phyloP scores from a whole-genome alignment of 1,139 yeast species.

The Yamadazyma aaseri region DNA sequence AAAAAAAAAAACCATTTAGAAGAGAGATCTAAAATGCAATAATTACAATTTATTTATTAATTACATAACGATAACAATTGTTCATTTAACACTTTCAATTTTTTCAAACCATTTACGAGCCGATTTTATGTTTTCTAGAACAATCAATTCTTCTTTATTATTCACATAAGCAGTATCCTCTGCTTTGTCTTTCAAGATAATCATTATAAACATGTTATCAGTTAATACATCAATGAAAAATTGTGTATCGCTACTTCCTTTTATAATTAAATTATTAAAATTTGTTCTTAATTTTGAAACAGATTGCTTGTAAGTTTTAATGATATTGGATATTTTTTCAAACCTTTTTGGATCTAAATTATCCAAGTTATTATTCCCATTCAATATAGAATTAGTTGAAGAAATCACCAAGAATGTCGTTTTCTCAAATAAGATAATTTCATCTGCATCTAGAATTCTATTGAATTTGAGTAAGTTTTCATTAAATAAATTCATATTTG shows the following conservation, averaged over 20 bases:
- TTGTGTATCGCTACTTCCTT: slow-evolving; percentile 70
- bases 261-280: slow-evolving; percentile 72
- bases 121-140: slow-evolving; percentile 65
- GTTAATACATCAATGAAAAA: slow-evolving; percentile 69
- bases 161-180: slow-evolving; percentile 22
- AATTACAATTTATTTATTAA: background rate
- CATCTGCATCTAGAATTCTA: slow-evolving; percentile 78
- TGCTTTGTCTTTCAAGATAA: slow-evolving; percentile 48
- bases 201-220: slow-evolving; percentile 74
- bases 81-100: slow-evolving; percentile 36
- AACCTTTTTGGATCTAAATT: slow-evolving; percentile 83
- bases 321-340: slow-evolving; percentile 90
- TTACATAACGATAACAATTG: too few relatives aligned
- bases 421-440: slow-evolving; percentile 87
- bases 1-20: too few relatives aligned
- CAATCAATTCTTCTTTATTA: slow-evolving; percentile 58
- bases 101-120: slow-evolving; percentile 68
- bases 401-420: slow-evolving; percentile 91
- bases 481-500: slow-evolving; percentile 83
- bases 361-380: slow-evolving; percentile 18
- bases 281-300: slow-evolving; percentile 85
- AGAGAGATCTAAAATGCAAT: background rate
- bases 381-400: slow-evolving; percentile 50
- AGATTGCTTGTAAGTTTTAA: slow-evolving; percentile 92
- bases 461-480: slow-evolving; percentile 74